Base-by-base conservation (phyloP, 805 yeast genomes). In the Yarrowia deformans region DNA sequence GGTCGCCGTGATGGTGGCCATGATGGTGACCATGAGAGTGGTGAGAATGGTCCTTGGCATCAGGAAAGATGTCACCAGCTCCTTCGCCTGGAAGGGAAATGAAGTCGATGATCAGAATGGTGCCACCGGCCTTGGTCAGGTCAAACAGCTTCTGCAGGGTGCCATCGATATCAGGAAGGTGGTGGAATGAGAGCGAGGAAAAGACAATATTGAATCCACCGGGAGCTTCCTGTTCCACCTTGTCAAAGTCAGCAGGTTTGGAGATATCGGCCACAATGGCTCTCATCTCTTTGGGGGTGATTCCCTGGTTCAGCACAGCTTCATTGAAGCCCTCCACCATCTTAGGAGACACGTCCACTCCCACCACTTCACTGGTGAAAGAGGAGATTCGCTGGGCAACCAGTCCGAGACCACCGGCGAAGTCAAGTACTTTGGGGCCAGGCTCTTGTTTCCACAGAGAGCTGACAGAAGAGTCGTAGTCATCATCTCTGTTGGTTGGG, bases 331-430 rank as follows among this genome's bases (percentile, higher is more conserved):
- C 64, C 8, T 68, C 71, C 34, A 74, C 72, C 74, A 73, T 71
- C 14, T 61, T 70, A 8, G 70, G 70, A 2, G 76, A 70, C n/a
- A 74, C 70, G 63, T 74, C 77, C 12, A 73, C 69, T 2, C 77
- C 77, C 6, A 74, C 72, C n/a, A 74, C 68, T 48, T 61, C 35
- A 14, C 49, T 64, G 23, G 71, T 69, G 42, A 72, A 58, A 3
- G 71, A 71, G 1, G 75, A 74, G 55, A 74, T 50, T 16, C 58
- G 48, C 55, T 71, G 72, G 19, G 71, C 66, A 8, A 74, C 56
- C 16, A 71, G 60, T 13, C 77, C 77, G 2, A 73, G 70, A 0
- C 77, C 77, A 46, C 77, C 73, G 3, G 73, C 77, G 67, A 74
- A 74, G 48, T 74, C 77, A 12, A 74, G 71, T 0, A 74, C 74